Evolutionary conservation across 116 monocot species (phyloP), one percentile per base, ranked within the genome.

Genomic region (Zostera marina): DNA sequence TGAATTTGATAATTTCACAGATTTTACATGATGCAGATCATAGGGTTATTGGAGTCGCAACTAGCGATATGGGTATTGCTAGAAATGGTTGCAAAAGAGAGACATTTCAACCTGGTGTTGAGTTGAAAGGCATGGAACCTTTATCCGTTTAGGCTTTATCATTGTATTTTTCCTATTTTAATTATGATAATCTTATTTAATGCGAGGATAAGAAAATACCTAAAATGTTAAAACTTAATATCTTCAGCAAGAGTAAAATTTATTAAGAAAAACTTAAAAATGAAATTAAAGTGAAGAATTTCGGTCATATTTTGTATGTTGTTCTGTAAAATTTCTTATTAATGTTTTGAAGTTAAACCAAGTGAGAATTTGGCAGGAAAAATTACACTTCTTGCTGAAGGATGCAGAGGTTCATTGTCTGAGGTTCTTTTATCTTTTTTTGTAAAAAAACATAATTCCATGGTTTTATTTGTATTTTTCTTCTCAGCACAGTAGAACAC

Each of bases 391-490:
- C 72, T 98, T 51, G 98, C 82, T 66, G 98, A 98, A 84, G 98
- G 98, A 74, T 98, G 98, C 49, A 75, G 98, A 67, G 98, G 98
- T 61, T 98, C 91, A 67, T 73, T 98, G 52, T 98, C 98, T 45
- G 98, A 98, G 98, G 98, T 98, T 39, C 68, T 22, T 10, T 54
- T 9, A 15, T 42, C 11, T 59, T 40, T 26, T 65, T 11, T 25
- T 20, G n/a, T n/a, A n/a, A n/a, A n/a, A n/a, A n/a, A n/a, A n/a
- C n/a, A n/a, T 13, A 20, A 9, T 59, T 68, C 51, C 46, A 20
- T 9, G 61, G 61, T 63, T 32, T 45, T 64, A n/a, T 3, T 72
- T 12, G 19, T n/a, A 11, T 22, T 44, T 26, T 3, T 26, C 47
- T 14, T 46, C 16, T 42, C 11, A 22, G 10, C 3, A 43, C 19